Percentiles rank a stretch among this genome's conserved stretches.
phyloP scores from a whole-genome alignment of 2,329 filamentous ascomycete species.

The Phaeoacremonium minimum region DNA sequence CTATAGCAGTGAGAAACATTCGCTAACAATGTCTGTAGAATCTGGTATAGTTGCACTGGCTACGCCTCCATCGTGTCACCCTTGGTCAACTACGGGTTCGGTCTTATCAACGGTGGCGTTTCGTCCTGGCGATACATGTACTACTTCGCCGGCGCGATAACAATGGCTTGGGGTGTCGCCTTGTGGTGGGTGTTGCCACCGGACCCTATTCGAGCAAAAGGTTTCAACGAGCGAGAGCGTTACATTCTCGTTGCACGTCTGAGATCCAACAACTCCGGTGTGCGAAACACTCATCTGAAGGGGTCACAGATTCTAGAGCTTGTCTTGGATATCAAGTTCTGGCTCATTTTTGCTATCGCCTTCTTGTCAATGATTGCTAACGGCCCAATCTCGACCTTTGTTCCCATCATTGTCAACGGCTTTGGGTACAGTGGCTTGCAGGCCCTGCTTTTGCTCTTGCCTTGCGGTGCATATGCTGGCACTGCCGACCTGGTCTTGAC shows the following conservation, averaged over 20 bases:
- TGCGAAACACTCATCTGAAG: conserved; percentile 15
- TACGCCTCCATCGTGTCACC: conserved; percentile 39
- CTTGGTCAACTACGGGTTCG: conserved; percentile 42
- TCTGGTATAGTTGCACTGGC: conserved; percentile 38
- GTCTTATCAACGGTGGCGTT: conserved; percentile 31
- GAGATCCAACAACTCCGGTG: conserved; percentile 14
- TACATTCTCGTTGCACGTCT: conserved; percentile 14
- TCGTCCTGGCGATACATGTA: conserved; percentile 37
- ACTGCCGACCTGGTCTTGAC: conserved; percentile 30
- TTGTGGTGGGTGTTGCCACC: conserved; percentile 11
- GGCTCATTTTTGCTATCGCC: conserved; percentile 16
- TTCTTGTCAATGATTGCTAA: conserved; percentile 64
- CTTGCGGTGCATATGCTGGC: conserved; percentile 24
- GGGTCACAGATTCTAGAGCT: conserved; percentile 11
- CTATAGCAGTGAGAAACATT: not conserved
- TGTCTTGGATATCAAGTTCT: conserved; percentile 15
- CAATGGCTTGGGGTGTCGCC: conserved; percentile 29
- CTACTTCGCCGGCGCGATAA: conserved; percentile 32
- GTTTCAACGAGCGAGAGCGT: conserved; percentile 12
- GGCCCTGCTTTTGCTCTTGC: conserved; percentile 17
- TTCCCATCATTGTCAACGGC: conserved; percentile 57
- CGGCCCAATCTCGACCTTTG: conserved; percentile 62
- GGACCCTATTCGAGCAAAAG: conserved; percentile 25
- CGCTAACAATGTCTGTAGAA: conserved; percentile 2
- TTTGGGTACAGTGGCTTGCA: conserved; percentile 23